phyloP scores from a whole-genome alignment of 1,284 basidiomycete species.

The Ceraceosorus bombacis region DNA sequence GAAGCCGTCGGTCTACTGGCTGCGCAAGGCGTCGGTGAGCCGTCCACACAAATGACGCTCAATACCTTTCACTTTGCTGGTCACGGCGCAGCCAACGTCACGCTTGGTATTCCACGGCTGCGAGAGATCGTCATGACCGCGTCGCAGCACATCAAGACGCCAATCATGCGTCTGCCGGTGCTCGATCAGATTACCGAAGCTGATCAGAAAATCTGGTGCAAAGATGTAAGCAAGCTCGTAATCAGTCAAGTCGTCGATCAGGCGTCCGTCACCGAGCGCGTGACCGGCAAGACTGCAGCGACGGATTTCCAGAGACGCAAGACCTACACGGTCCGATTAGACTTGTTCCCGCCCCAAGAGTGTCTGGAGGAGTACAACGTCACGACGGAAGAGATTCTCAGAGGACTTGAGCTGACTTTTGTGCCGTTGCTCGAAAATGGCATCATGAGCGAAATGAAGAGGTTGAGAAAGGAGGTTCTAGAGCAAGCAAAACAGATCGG shows the following conservation, averaged over 20 bases:
- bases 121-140: slow-evolving; percentile 99
- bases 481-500: slow-evolving; percentile 75
- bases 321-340: slow-evolving; percentile 72
- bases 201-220: slow-evolving; percentile 70
- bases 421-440: slow-evolving; percentile 78
- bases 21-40: slow-evolving; percentile 98
- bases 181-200: slow-evolving; percentile 35
- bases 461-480: slow-evolving; percentile 70
- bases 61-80: slow-evolving; percentile 99
- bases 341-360: slow-evolving; percentile 79
- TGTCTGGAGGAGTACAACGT: slow-evolving; percentile 80
- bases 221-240: slow-evolving; percentile 74
- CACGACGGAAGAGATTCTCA: slow-evolving; percentile 65
- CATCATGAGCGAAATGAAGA: slow-evolving; percentile 77
- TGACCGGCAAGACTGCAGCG: slow-evolving; percentile 61
- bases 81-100: slow-evolving; percentile 98
- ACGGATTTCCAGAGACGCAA: slow-evolving; percentile 60
- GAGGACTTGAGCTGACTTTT: slow-evolving; percentile 68
- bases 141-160: slow-evolving; percentile 89
- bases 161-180: slow-evolving; percentile 83
- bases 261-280: slow-evolving; percentile 72
- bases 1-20: slow-evolving; percentile 95
- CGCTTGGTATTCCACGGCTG: slow-evolving; percentile 94
- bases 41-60: slow-evolving; percentile 98
- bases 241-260: slow-evolving; percentile 83